Evolutionary conservation across 495 filamentous ascomycete species (phyloP), one percentile per base, ranked within the genome.

Genomic region (Penicillium robsamsonii): DNA sequence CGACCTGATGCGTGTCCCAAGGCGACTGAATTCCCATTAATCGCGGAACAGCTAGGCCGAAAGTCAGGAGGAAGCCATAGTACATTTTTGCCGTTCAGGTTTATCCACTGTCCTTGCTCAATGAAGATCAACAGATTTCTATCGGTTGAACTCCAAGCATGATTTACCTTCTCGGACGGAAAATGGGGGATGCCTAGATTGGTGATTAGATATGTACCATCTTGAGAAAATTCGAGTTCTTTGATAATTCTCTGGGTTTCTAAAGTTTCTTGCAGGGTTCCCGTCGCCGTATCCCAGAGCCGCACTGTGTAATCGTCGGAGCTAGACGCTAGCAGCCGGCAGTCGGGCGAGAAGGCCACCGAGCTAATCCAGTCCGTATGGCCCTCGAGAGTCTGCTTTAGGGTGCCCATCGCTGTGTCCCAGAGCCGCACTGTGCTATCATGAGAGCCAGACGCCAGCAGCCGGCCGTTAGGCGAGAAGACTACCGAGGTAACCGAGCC

Each of bases 291-390:
- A 1, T 22, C 22, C 22, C 22, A 22, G 22, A 22, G 22, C 22
- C 22, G 22, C 22, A 22, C 22, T 2, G 22, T 22, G 1, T 22
- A 1, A 22, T 22, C 22, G 22, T 22, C 22, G 22, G 22, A 22
- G 22, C 22, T 2, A 2, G 22, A 22, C 22, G 22, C 22, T 22
- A 22, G 22, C 2, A 22, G 22, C 22, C 22, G 22, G 22, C 22
- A 1, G 2, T 22, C 22, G 22, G 22, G 22, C 22, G 22, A 22
- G 22, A 22, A 22, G 22, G 22, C 22, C 1, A 22, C 22, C 22
- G 22, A 22, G 22, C 22, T 22, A 22, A 22, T 22, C 22, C 1
- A 22, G 22, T 20, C 56, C 76, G 73, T 63, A 30, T 30, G 7
- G 0, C 29, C 29, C 7, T 30, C 29, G 1, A 30, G 5, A 9